Conservation (phyloP, 192 early-diverging fungal genomes). For the Gorgonomyces haynaldii region DNA sequence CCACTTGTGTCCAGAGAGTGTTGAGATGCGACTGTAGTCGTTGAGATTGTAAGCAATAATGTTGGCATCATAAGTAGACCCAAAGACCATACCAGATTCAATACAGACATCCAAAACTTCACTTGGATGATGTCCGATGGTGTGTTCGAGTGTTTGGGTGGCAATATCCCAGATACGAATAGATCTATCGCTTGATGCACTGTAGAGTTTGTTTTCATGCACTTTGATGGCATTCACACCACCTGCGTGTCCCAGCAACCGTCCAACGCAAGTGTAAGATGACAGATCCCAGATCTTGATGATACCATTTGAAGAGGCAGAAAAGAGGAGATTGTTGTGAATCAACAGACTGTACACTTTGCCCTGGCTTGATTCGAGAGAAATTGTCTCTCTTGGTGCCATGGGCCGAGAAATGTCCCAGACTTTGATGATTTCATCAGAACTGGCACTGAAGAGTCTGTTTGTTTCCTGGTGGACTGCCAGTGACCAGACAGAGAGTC, state of each 20-base stretch:
- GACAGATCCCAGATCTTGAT: constrained; percentile 8
- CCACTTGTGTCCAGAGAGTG: constrained; percentile 11
- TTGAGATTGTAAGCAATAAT: constrained; percentile 13
- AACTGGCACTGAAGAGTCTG: constrained; percentile 4
- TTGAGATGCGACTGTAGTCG: constrained; percentile 8
- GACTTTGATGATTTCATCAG: constrained; percentile 11
- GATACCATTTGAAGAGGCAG: constrained; percentile 10
- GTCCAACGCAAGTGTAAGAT: background rate
- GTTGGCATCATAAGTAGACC: constrained; percentile 15
- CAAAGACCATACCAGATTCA: constrained; percentile 10
- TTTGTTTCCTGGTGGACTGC: background rate
- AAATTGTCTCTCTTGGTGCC: background rate
- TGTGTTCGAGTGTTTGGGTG: constrained; percentile 1
- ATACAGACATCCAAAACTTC: constrained; percentile 10
- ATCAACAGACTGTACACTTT: constrained; percentile 13
- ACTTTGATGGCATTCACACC: constrained; percentile 12
- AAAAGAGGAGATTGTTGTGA: constrained; percentile 1
- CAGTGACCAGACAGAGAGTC: constrained; percentile 12
- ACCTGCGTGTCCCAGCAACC: constrained; percentile 8
- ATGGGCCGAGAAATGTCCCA: constrained; percentile 6
- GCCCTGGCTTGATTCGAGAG: constrained; percentile 4
- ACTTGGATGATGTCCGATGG: constrained; percentile 8
- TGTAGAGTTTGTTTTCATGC: constrained; percentile 4
- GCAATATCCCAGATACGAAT: constrained; percentile 13
- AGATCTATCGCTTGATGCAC: constrained; percentile 10